Percentiles rank a stretch among this genome's conserved stretches.
phyloP scores from a whole-genome alignment of 371 early-diverging fungal species.

The Blakeslea trispora region DNA sequence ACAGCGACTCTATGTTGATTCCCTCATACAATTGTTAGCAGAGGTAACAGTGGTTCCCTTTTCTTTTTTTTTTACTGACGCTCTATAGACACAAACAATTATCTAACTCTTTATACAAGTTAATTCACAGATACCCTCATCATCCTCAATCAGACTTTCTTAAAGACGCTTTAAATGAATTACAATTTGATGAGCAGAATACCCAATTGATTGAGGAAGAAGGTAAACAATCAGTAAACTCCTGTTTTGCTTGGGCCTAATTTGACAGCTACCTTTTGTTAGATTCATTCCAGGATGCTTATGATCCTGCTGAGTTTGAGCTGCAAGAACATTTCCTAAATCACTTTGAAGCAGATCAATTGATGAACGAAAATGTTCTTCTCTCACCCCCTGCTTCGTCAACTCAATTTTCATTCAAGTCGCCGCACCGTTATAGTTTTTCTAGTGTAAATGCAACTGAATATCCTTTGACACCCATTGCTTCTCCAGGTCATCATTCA shows the following conservation, averaged over 20 bases:
- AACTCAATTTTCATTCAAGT: slow-evolving; percentile 2
- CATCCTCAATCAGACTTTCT: slow-evolving; percentile 23
- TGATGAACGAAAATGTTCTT: slow-evolving; percentile 10
- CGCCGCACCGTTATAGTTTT: slow-evolving; percentile 6
- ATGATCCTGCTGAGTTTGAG: slow-evolving; percentile 24
- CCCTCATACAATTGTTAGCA: slow-evolving; percentile 25
- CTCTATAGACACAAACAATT: no score
- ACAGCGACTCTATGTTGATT: slow-evolving; percentile 29
- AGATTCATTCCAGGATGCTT: slow-evolving; percentile 28
- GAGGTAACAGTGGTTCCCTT: slow-evolving; percentile 21
- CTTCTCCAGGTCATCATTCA: slow-evolving; percentile 24
- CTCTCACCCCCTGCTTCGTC: slow-evolving; percentile 12
- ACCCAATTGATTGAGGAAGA: slow-evolving; percentile 9
- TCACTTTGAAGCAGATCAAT: slow-evolving; percentile 23
- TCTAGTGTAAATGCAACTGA: slow-evolving; percentile 13
- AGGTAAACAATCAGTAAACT: slow-evolving; percentile 6
- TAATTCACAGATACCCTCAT: slow-evolving; percentile 28
- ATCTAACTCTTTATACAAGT: not conserved
- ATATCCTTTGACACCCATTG: slow-evolving; percentile 31
- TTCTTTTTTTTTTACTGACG: not conserved
- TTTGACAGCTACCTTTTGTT: no score
- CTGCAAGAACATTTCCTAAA: slow-evolving; percentile 21
- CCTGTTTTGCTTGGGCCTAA: no score
- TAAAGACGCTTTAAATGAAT: slow-evolving; percentile 19
- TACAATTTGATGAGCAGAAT: slow-evolving; percentile 14